Conservation (phyloP, 2,329 filamentous ascomycete genomes). For the Venturia nashicola region DNA sequence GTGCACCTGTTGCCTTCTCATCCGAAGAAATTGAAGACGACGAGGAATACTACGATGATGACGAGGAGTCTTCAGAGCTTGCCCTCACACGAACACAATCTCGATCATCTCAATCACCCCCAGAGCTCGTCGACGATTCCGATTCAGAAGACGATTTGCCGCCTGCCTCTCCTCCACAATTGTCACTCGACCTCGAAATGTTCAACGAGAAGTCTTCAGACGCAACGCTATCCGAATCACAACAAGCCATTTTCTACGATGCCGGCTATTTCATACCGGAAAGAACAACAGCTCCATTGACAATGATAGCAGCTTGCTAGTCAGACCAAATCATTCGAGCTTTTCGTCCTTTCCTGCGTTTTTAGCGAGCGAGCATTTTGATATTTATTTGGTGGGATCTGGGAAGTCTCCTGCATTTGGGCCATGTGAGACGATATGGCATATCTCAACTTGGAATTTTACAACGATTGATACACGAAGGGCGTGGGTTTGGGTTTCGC, state of each 20-base stretch:
- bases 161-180: slow-evolving; percentile 32
- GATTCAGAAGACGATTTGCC: slow-evolving; percentile 37
- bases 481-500: neutral
- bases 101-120: slow-evolving; percentile 27
- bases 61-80: slow-evolving; percentile 33
- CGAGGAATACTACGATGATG: slow-evolving; percentile 33
- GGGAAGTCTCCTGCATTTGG: neutral
- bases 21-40: slow-evolving; percentile 30
- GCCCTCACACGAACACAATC: slow-evolving; percentile 32
- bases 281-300: slow-evolving; percentile 24
- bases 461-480: neutral
- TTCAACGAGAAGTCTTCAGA: slow-evolving; percentile 27
- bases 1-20: slow-evolving; percentile 30
- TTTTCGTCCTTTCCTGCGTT: slow-evolving; percentile 9
- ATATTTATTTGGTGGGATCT: neutral
- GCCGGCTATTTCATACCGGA: slow-evolving; percentile 30
- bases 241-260: slow-evolving; percentile 24
- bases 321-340: neutral
- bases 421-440: neutral
- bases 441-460: neutral
- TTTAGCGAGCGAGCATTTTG: slow-evolving; percentile 5
- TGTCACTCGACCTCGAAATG: slow-evolving; percentile 31
- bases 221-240: slow-evolving; percentile 20
- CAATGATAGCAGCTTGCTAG: slow-evolving; percentile 27
- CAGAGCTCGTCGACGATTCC: slow-evolving; percentile 36